phyloP scores from a whole-genome alignment of 768 basidiomycete genomes.

The Tulasnella calospora region DNA sequence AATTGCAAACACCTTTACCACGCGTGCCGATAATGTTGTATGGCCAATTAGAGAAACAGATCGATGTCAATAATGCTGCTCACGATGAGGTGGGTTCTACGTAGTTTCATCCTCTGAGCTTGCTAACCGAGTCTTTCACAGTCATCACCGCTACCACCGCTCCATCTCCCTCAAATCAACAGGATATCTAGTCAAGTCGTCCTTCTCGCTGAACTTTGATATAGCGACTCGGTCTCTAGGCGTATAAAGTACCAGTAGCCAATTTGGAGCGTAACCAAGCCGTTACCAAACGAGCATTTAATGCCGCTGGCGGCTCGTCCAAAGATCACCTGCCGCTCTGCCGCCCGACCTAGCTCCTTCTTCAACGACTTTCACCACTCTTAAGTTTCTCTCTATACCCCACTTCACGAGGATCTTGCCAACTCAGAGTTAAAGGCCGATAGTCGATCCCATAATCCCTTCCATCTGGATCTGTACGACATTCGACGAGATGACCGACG shows the following conservation, averaged over 20 bases:
- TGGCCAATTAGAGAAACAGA: slow-evolving; percentile 67
- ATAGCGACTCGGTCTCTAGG: slow-evolving; percentile 91
- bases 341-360: too few species aligned
- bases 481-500: slow-evolving; percentile 4
- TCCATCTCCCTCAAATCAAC: slow-evolving; percentile 74
- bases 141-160: slow-evolving; percentile 69
- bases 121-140: slow-evolving; percentile 33
- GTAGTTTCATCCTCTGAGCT: neutral
- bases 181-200: slow-evolving; percentile 81
- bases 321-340: too few species aligned
- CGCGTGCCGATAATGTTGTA: too few species aligned
- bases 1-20: too few species aligned
- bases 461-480: slow-evolving; percentile 22
- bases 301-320: neutral
- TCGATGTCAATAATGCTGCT: slow-evolving; percentile 75
- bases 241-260: slow-evolving; percentile 87
- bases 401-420: slow-evolving; percentile 22
- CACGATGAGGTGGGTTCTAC: slow-evolving; percentile 67
- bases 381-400: too few species aligned
- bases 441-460: slow-evolving; percentile 20
- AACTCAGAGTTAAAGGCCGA: slow-evolving; percentile 4
- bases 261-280: slow-evolving; percentile 79
- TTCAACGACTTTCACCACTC: too few species aligned
- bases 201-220: slow-evolving; percentile 88
- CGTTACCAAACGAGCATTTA: slow-evolving; percentile 5